Evolutionary conservation across 2,329 filamentous ascomycete genomes (phyloP), one percentile per base, ranked within the genome.

Genomic region (Calonectria hawksworthii): DNA sequence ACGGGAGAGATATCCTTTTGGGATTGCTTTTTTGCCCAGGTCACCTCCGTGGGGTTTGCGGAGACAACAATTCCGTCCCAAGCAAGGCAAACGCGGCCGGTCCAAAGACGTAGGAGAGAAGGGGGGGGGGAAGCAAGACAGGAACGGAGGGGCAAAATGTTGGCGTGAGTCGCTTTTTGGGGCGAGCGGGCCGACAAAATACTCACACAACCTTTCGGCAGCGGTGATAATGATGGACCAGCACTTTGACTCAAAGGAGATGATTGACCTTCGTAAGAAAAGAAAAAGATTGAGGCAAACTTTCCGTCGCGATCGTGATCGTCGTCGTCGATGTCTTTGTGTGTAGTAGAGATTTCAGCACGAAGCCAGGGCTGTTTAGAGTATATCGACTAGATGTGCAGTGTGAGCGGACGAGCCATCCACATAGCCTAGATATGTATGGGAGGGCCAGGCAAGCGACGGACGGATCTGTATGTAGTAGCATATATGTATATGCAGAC

Each of bases 361-460:
- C 78, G 70, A 79, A 75, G 78, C 77, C 78, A 80, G 76, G 73
- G 36, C 72, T 77, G 77, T 80, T 80, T 75, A 72, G 59, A 78
- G 75, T 74, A 78, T 77, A 79, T 76, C 70, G 68, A 75, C 72
- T 75, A 76, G 70, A 74, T 73, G 73, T 72, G 74, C 65, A 63
- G 74, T 77, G 75, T 68, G 77, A 78, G 73, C 74, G 76, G 76
- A 79, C 70, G 70, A 78, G 78, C 72, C 77, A 76, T 80, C 71
- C 73, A 72, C 76, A 74, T 74, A 74, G n/a, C n/a, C 74, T 80
- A 81, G 75, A 81, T 80, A 80, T 81, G 79, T 79, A 79, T 71
- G 54, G 77, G 73, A 80, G 77, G 77, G 68, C 74, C 76, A 69
- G 72, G 72, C 77, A 74, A 78, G 72, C 77, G 75, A 77, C 76